Evolutionary conservation across 225 moss, liverwort and hornwort genomes (phyloP), one percentile per base, ranked within the genome.

Genomic region (Bryum argenteum): DNA sequence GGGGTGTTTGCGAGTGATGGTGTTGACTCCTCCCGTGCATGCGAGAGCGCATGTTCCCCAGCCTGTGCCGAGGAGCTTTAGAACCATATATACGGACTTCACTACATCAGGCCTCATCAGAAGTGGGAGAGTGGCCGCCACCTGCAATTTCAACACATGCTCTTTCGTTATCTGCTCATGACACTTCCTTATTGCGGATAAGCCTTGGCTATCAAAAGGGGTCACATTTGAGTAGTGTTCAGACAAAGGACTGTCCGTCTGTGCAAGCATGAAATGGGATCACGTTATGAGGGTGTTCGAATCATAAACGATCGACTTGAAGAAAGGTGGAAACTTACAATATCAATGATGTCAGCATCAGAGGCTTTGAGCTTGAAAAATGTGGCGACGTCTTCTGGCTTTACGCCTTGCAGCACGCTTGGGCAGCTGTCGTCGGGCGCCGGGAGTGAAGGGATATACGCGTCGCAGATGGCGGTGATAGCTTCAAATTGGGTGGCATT

Each of bases 281-380:
- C 8, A 48, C 6, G 8, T 48, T 48, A 33, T 5, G 17, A 48
- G 15, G 48, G 48, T 48, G 48, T 48, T 48, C 6, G 16, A 17
- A 17, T 16, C 16, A 48, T 48, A 48, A 33, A 70, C 16, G 47
- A 28, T 24, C 11, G 58, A 39, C 3, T 48, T 7, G 15, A 24
- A 14, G n/a, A 16, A 47, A 22, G 41, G 24, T 40, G 39, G 63
- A 57, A 50, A 71, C 82, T 12, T 77, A 85, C 82, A 47, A 60
- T 63, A 68, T 79, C 71, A 22, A 79, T 26, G 19, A 85, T 12
- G 26, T 58, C 77, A 68, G 77, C 79, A 67, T 85, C 82, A 1
- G 85, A 85, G 70, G 79, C 44, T 74, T 82, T 85, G 63, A 79
- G 33, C 47, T 63, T 74, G 77, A 82, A 85, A 58, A 67, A 85